phyloP scores from a whole-genome alignment of 2,329 filamentous ascomycete species.

The Zasmidium angulare region DNA sequence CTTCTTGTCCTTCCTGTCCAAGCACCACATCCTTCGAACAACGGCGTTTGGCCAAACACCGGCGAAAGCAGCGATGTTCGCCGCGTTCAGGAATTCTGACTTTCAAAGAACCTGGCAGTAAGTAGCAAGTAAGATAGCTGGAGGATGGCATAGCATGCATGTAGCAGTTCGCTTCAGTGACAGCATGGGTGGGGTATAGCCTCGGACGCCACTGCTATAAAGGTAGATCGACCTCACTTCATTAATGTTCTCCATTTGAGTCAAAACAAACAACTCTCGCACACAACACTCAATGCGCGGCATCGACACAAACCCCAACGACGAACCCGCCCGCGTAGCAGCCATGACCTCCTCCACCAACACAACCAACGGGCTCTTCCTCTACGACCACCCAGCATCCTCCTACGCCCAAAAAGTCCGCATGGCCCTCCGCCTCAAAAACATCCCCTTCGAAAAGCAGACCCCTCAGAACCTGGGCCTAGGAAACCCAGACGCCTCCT shows the following conservation, averaged over 20 bases:
- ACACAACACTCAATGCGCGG: neutral
- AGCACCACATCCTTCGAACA: too few relatives aligned
- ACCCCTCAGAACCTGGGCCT: conserved; percentile 38
- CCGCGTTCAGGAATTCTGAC: too few relatives aligned
- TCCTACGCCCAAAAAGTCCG: conserved; percentile 42
- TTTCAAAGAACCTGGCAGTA: neutral
- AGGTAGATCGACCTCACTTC: neutral
- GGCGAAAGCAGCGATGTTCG: too few relatives aligned
- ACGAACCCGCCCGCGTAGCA: neutral
- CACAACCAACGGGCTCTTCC: conserved; percentile 26
- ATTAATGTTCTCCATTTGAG: neutral
- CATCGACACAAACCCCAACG: conserved; percentile 6
- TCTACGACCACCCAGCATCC: conserved; percentile 32
- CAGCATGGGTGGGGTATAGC: neutral
- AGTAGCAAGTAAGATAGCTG: neutral
- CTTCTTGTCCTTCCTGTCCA: too few relatives aligned
- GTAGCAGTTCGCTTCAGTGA: neutral
- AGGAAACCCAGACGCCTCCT: conserved; percentile 28
- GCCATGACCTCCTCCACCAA: neutral
- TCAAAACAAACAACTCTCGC: neutral
- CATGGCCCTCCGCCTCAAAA: conserved; percentile 38
- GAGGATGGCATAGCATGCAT: too few relatives aligned
- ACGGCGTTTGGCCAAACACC: too few relatives aligned
- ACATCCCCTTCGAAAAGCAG: conserved; percentile 36
- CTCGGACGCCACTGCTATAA: neutral